These are phyloP conservation scores for Selaginella tamariscina DNA, from an alignment of 75 land plant species.

Conservation along the genomic window DNA sequence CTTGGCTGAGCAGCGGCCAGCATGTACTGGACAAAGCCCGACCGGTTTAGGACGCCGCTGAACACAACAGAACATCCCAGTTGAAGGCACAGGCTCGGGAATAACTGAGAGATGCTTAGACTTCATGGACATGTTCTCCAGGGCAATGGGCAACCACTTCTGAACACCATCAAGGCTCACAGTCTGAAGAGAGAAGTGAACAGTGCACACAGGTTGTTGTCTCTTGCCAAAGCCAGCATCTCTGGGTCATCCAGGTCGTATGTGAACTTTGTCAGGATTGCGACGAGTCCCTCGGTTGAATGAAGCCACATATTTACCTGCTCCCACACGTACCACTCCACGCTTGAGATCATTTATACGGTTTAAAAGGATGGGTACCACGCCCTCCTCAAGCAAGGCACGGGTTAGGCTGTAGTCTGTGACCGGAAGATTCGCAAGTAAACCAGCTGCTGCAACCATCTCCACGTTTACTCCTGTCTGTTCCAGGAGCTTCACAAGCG, in stretches of 20 bases:
- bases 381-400: conserved; percentile 37
- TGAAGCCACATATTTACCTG: conserved; percentile 38
- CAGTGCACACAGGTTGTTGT: conserved; percentile 45
- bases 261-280: conserved; percentile 65
- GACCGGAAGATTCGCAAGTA: conserved; percentile 50
- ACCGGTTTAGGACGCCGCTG: conserved; percentile 1
- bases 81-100: conserved; percentile 31
- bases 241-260: conserved; percentile 43
- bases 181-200: conserved; percentile 58
- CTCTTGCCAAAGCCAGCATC: conserved; percentile 38
- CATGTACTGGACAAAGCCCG: conserved; percentile 58
- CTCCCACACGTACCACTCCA: conserved; percentile 31
- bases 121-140: conserved; percentile 66
- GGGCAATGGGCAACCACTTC: conserved; percentile 51
- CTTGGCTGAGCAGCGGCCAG: conserved; percentile 59
- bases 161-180: conserved; percentile 77
- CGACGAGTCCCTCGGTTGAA: conserved; percentile 66
- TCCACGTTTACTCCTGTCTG: conserved; percentile 36
- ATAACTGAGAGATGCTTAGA: conserved; percentile 44
- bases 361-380: conserved; percentile 23
- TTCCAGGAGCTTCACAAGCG: conserved; percentile 31
- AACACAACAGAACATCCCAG: conserved; percentile 3
- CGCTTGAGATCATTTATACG: conserved; percentile 30
- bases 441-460: conserved; percentile 47
- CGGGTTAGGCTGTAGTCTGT: conserved; percentile 39